Base-by-base conservation (phyloP, 768 basidiomycete genomes). In the Hemileccinum rubropunctum region DNA sequence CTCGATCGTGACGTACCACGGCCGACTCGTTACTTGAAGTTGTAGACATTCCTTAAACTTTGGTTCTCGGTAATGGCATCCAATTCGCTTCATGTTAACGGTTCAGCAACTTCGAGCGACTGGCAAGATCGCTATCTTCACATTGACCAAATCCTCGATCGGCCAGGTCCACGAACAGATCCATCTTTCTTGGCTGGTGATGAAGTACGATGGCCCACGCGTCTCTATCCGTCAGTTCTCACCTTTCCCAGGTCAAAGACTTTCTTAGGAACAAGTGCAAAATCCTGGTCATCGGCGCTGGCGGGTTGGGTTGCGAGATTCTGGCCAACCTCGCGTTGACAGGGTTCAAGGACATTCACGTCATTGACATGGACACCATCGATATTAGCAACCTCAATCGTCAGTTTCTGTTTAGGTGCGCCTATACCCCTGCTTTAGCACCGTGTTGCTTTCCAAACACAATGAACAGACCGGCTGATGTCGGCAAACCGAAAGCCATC, bases 331-430 rank as follows among this genome's bases (percentile, higher is more conserved):
- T 99, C 43, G 95, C 97, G 20, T 72, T 98, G 58, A 88, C 91
- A 39, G 97, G 97, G 21, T 99, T 98, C 83, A 91, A 88, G 70
- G 91, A 98, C 63, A 97, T 98, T 58, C 93, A 98, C 76, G 95
- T 99, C 53, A 98, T 99, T 65, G 97, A 99, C 76, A 98, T 99
- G 95, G 95, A 99, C 76, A 98, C 95, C 14, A 99, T 98, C 67
- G 95, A 99, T 72, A 90, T 99, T 64, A 98, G 94, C 64, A 99
- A 99, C 70, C 78, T 99, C 57, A 99, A 99, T 69, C 81, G 97
- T 43, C 97, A 99, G 71, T 99, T 99, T 68, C 76, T 99, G 20
- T 99, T 99, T 75, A 82, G 97, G 95, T 92, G 57, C 44, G 73
- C 11, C 1, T 47, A 23, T 43, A 39, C 48, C 26, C 23, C 15